Conservation (phyloP, 129 eudicot genomes). For the Daucus carota region DNA sequence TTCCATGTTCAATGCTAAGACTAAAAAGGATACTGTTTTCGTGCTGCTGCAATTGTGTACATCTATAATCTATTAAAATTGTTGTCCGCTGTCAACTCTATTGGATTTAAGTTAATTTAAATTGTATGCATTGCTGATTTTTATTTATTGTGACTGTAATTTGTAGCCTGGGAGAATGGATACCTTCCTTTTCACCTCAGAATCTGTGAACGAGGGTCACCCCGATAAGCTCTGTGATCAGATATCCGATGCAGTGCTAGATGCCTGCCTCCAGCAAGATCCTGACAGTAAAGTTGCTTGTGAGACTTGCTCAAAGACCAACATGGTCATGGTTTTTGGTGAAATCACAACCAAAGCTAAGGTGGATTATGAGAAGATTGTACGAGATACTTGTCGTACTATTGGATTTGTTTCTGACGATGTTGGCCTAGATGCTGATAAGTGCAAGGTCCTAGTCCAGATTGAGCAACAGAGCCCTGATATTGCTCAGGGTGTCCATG, state of each 20-base stretch:
- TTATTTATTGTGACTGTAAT: neutral
- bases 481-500: slow-evolving; percentile 67
- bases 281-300: slow-evolving; percentile 69
- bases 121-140: neutral
- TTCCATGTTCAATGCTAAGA: too few relatives aligned
- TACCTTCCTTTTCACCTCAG: slow-evolving; percentile 57
- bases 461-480: slow-evolving; percentile 63
- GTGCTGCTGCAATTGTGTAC: neutral
- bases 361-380: slow-evolving; percentile 60
- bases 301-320: slow-evolving; percentile 62
- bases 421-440: slow-evolving; percentile 62
- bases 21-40: too few relatives aligned
- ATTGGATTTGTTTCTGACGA: slow-evolving; percentile 52
- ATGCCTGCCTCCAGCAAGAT: slow-evolving; percentile 60
- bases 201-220: slow-evolving; percentile 65
- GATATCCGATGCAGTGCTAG: slow-evolving; percentile 63
- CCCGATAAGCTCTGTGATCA: slow-evolving; percentile 70
- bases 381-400: slow-evolving; percentile 48
- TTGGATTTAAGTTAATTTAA: neutral
- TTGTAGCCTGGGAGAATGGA: slow-evolving; percentile 25
- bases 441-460: slow-evolving; percentile 57
- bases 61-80: neutral
- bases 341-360: slow-evolving; percentile 62
- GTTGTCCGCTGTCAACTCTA: neutral
- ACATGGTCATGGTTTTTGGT: slow-evolving; percentile 66